Conservation (phyloP, 768 basidiomycete species). For the Calocybe cyanea region DNA sequence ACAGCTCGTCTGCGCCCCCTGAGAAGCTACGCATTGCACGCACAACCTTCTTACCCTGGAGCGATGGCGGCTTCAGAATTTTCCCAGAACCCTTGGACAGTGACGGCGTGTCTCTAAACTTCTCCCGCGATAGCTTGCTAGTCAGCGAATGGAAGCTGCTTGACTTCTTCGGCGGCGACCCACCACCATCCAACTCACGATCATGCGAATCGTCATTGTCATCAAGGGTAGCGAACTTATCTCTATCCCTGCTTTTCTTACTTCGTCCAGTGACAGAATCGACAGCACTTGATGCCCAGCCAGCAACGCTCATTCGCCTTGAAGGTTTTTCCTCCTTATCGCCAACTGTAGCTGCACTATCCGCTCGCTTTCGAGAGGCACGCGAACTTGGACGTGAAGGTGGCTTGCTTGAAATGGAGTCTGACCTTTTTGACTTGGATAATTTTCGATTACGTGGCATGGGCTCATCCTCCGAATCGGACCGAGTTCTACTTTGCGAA, state of each 20-base stretch:
- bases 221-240: conserved; percentile 55
- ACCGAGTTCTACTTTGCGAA: conserved; percentile 13
- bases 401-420: conserved; percentile 37
- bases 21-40: conserved; percentile 74
- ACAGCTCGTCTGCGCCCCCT: conserved; percentile 74
- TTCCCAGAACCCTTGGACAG: conserved; percentile 33
- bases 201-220: conserved; percentile 30
- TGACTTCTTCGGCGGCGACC: conserved; percentile 18
- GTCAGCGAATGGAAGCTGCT: conserved; percentile 26
- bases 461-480: conserved; percentile 33
- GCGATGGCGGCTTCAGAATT: conserved; percentile 48
- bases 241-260: conserved; percentile 53
- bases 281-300: conserved; percentile 68
- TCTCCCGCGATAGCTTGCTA: conserved; percentile 29
- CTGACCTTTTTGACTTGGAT: conserved; percentile 34
- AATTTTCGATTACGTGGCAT: conserved; percentile 20
- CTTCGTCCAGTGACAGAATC: conserved; percentile 54
- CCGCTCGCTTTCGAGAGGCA: conserved; percentile 62
- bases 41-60: conserved; percentile 51
- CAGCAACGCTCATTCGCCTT: conserved; percentile 46
- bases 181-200: conserved; percentile 25
- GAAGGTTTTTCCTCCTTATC: conserved; percentile 27
- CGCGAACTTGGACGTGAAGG: conserved; percentile 54
- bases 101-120: conserved; percentile 30
- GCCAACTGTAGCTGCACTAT: conserved; percentile 44